These are phyloP conservation scores for Houttuynia cordata DNA, from an alignment of 164 flowering plant species.

Conservation along the genomic window DNA sequence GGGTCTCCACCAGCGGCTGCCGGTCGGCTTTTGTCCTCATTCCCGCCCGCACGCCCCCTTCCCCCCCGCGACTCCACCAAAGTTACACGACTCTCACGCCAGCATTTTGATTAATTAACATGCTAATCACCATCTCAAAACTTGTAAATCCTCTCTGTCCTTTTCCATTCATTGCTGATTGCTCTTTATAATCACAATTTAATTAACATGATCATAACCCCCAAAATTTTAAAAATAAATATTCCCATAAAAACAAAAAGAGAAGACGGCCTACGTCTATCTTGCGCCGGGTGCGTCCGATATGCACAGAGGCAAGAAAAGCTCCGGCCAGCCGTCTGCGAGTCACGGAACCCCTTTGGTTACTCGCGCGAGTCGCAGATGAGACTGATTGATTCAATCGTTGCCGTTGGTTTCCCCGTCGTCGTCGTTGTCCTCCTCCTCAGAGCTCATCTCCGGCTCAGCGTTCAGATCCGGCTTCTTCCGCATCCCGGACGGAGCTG, in stretches of 20 bases:
- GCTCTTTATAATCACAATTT: not conserved
- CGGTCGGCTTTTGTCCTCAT: not conserved
- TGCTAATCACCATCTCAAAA: not conserved
- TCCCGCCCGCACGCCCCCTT: too few species aligned
- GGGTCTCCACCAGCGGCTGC: not conserved
- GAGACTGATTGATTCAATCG: not conserved
- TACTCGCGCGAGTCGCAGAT: too few species aligned
- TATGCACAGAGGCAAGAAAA: not conserved
- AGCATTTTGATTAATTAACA: not conserved
- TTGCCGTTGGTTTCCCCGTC: not conserved
- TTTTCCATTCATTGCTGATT: not conserved
- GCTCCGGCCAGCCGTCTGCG: too few species aligned
- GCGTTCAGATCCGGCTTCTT: constrained; percentile 13
- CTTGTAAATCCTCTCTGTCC: not conserved
- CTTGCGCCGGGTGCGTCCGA: not conserved
- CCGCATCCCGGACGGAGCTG: not conserved
- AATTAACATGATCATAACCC: not conserved
- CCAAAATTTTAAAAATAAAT: not conserved
- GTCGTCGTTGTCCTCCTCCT: not conserved
- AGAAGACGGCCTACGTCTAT: not conserved
- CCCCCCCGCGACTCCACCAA: too few species aligned
- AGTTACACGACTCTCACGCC: not conserved
- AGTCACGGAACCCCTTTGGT: too few species aligned
- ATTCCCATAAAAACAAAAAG: too few species aligned
- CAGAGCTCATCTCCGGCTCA: constrained; percentile 6